Percentiles rank a stretch among this genome's conserved stretches.
These are phyloP conservation scores for Xylaria bambusicola DNA, from an alignment of 495 filamentous ascomycete species.

Conservation along the genomic window DNA sequence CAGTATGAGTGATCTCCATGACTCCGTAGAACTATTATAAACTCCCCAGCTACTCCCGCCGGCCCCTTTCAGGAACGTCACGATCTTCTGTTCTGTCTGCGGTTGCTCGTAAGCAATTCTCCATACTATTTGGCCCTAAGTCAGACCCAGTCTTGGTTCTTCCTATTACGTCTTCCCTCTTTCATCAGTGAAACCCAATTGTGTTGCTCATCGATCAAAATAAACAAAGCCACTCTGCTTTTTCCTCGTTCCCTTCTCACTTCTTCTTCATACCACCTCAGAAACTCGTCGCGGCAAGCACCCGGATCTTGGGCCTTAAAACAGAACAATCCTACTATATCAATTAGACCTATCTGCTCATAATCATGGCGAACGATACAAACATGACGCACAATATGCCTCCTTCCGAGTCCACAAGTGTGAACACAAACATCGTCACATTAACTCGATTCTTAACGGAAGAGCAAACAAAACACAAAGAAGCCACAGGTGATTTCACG, in stretches of 20 bases:
- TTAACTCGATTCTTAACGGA: constrained; percentile 94
- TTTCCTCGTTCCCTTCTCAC: not conserved
- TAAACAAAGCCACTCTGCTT: not conserved
- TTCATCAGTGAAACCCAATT: constrained; percentile 7
- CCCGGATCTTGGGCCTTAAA: too few relatives aligned
- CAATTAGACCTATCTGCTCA: constrained; percentile 9
- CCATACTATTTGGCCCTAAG: constrained; percentile 10
- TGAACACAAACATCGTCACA: constrained; percentile 95
- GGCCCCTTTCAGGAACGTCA: constrained; percentile 1
- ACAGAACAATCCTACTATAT: constrained; percentile 10
- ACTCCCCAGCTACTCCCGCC: constrained; percentile 10
- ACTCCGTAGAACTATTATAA: constrained; percentile 18
- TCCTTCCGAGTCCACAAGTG: constrained; percentile 62
- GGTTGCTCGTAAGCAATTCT: not conserved
- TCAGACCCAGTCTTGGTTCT: constrained; percentile 5
- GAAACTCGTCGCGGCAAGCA: not conserved
- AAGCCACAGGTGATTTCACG: constrained; percentile 98
- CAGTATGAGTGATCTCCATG: not conserved
- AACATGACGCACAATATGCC: constrained; percentile 22
- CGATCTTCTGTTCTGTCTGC: not conserved
- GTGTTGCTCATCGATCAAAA: not conserved
- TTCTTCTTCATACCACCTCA: not conserved
- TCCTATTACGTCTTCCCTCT: constrained; percentile 9
- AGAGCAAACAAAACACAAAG: constrained; percentile 88
- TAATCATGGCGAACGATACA: constrained; percentile 36